Percentiles rank a stretch among this genome's conserved stretches.
phyloP scores from a whole-genome alignment of 2,329 filamentous ascomycete species.

The Colletotrichum sp. region DNA sequence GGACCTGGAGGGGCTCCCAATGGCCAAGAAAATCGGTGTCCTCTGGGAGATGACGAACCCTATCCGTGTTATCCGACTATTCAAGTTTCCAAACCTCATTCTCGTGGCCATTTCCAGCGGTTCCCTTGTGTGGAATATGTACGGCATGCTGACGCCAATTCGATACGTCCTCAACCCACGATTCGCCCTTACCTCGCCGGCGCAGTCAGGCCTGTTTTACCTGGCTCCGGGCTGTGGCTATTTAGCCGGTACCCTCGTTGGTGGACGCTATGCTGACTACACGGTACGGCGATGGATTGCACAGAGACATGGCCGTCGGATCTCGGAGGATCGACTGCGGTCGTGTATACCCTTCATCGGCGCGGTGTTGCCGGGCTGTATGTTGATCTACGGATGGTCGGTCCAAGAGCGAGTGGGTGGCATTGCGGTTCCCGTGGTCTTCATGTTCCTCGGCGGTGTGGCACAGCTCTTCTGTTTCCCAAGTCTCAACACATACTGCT shows the following conservation, averaged over 20 bases:
- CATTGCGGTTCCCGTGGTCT: slow-evolving; percentile 60
- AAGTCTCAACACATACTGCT: slow-evolving; percentile 63
- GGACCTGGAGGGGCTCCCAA: slow-evolving; percentile 60
- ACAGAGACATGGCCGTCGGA: slow-evolving; percentile 56
- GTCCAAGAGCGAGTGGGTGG: slow-evolving; percentile 25
- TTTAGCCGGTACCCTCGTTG: slow-evolving; percentile 67
- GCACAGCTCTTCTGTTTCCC: slow-evolving; percentile 74
- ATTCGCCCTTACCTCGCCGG: slow-evolving; percentile 65
- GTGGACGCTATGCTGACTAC: slow-evolving; percentile 70
- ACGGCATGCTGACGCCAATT: slow-evolving; percentile 70
- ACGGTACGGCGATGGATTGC: slow-evolving; percentile 64
- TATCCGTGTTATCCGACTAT: slow-evolving; percentile 64
- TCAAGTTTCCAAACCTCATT: slow-evolving; percentile 68
- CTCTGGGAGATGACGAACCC: slow-evolving; percentile 64
- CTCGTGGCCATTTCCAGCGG: slow-evolving; percentile 62
- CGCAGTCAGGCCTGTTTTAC: slow-evolving; percentile 72
- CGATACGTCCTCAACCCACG: slow-evolving; percentile 74
- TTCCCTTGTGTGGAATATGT: slow-evolving; percentile 74
- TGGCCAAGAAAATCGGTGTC: slow-evolving; percentile 42
- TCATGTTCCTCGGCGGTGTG: slow-evolving; percentile 72
- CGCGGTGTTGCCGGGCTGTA: slow-evolving; percentile 62
- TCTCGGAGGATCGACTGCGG: slow-evolving; percentile 73
- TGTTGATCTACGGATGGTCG: slow-evolving; percentile 71
- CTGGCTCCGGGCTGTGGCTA: slow-evolving; percentile 73
- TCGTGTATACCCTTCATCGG: slow-evolving; percentile 65